Evolutionary conservation across 2,329 filamentous ascomycete genomes (phyloP), one percentile per base, ranked within the genome.

Genomic region (Trichophyton benhamiae): DNA sequence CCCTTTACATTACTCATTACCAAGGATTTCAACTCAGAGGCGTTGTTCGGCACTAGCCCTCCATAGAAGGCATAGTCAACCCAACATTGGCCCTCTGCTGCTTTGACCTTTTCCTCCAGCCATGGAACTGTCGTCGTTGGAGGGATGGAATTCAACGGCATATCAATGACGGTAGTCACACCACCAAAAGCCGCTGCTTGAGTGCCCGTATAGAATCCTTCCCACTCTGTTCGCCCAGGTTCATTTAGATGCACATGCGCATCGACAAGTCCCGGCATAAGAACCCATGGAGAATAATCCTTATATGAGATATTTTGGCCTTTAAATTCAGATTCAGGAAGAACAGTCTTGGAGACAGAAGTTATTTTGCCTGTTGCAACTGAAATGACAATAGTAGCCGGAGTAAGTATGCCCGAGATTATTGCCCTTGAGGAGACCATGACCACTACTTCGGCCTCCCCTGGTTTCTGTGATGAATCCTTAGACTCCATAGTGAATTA

Each of bases 31-130:
- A 99, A 77, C 69, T 97, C 85, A 9, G 82, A 74, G 11, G 86
- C 83, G 71, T 99, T 99, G 1, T 92, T 94, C 2, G 94, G 94
- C 57, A 99, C 85, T 44, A 97, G 85, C 36, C 94, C 94, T 27
- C 94, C 94, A 72, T 97, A 97, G 75, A 99, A 97, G 33, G 91
- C 94, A n/a, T 97, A 91, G 69, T 97, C 94, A 27, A 97, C 90
- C 92, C 92, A 99, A 76, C 92, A 96, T 76, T 97, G 87, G 38
- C 88, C 90, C 64, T 83, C 76, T 46, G 90, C 90, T 25, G 94
- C 94, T 30, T 83, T 82, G 55, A 96, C 79, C 79, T 99, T 99
- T 77, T 90, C 88, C 64, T 87, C 80, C 67, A 99, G 82, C 5
- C 88, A 89, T 17, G 80, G 79, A 2, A 97, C 81, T 0, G 92